Conservation (phyloP, 495 filamentous ascomycete genomes). For the Terfezia boudieri region DNA sequence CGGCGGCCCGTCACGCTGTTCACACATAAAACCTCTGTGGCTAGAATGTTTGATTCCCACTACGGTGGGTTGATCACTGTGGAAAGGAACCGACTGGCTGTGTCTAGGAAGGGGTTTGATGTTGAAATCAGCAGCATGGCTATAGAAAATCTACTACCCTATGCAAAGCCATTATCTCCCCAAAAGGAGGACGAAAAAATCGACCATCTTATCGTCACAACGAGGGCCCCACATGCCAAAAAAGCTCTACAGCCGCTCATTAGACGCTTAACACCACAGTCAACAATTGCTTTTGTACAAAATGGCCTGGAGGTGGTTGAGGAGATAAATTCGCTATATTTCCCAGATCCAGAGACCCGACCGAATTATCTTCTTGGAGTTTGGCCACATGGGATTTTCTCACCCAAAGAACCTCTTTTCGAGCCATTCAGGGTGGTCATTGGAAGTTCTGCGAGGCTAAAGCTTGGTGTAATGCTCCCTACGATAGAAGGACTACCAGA, state of each 20-base stretch:
- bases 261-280: constrained; percentile 43
- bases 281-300: constrained; percentile 60
- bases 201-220: constrained; percentile 53
- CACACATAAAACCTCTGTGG: constrained; percentile 21
- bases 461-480: constrained; percentile 32
- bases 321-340: constrained; percentile 42
- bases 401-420: constrained; percentile 9
- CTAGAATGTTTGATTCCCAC: constrained; percentile 21
- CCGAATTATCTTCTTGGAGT: constrained; percentile 61
- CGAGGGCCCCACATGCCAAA: constrained; percentile 34
- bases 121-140: constrained; percentile 24
- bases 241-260: constrained; percentile 33
- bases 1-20: constrained; percentile 27
- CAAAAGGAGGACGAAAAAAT: constrained; percentile 28
- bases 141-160: constrained; percentile 9
- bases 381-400: constrained; percentile 38
- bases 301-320: constrained; percentile 68
- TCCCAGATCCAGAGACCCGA: constrained; percentile 36
- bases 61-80: constrained; percentile 1
- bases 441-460: constrained; percentile 36
- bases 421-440: constrained; percentile 40
- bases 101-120: constrained; percentile 26
- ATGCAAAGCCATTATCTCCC: constrained; percentile 1
- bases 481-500: constrained; percentile 1
- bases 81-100: constrained; percentile 18